phyloP scores from a whole-genome alignment of 805 yeast genomes.

The Yarrowia sp. region DNA sequence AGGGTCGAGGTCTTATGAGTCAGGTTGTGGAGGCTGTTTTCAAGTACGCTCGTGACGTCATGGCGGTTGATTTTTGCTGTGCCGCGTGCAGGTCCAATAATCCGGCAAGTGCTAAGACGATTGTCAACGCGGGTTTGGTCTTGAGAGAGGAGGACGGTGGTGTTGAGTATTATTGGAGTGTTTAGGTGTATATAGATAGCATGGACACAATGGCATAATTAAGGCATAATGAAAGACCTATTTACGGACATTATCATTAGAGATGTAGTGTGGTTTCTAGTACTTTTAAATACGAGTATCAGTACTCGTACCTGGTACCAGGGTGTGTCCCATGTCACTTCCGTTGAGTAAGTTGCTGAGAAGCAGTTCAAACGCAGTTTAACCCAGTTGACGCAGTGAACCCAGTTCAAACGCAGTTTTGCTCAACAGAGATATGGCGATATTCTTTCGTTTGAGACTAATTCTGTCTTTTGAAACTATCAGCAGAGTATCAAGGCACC shows the following conservation, averaged over 20 bases:
- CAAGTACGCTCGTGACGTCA: slow-evolving; percentile 1
- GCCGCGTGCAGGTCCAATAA: slow-evolving; percentile 1
- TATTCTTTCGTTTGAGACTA: no score
- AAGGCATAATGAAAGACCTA: no score
- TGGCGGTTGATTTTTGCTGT: neutral
- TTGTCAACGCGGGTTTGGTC: neutral
- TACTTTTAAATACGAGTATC: no score
- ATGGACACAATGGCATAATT: no score
- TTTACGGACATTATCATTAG: no score
- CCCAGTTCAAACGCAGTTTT: slow-evolving; percentile 11
- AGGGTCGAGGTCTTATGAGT: neutral
- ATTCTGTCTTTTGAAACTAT: no score
- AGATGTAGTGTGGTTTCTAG: no score
- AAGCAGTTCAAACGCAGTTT: slow-evolving; percentile 12
- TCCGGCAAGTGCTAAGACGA: neutral
- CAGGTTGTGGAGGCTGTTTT: neutral
- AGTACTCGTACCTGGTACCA: no score
- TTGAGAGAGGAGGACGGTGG: neutral
- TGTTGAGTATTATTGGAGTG: neutral
- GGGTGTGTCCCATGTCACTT: no score
- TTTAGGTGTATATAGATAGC: neutral
- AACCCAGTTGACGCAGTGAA: neutral
- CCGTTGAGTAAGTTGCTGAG: neutral
- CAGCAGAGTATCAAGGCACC: no score
- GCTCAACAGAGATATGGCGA: no score